A percentile compares a stretch with the other conserved stretches of the same genome.
Evolutionary conservation across 2,329 filamentous ascomycete species (phyloP).

Genomic region (Aspergillus candidus): DNA sequence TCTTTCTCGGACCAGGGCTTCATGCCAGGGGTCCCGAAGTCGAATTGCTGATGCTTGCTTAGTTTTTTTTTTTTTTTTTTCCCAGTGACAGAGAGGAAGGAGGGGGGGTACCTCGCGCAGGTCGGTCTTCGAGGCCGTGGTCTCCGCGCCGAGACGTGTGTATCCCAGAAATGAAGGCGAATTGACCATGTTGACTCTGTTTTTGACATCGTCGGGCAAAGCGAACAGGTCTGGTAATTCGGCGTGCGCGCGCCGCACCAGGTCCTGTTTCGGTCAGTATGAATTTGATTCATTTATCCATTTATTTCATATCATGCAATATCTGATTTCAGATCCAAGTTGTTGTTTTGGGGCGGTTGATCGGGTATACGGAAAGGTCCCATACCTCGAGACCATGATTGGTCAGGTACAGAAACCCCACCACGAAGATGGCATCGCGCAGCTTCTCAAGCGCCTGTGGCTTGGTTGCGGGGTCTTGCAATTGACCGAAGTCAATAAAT

Average conservation of each 20-base stretch:
- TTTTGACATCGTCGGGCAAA: constrained; percentile 21
- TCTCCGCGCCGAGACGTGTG: constrained; percentile 31
- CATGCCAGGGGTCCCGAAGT: constrained; percentile 29
- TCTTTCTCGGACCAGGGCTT: constrained; percentile 25
- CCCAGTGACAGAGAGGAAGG: background rate
- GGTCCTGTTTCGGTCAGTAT: constrained; percentile 8
- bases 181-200: constrained; percentile 28
- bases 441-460: constrained; percentile 19
- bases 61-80: background rate
- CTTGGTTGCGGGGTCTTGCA: constrained; percentile 21
- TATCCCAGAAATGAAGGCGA: constrained; percentile 30
- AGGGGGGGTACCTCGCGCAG: constrained; percentile 22
- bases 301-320: no score
- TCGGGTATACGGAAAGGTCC: background rate
- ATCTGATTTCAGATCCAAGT: no score
- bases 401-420: constrained; percentile 31
- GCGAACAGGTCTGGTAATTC: constrained; percentile 21
- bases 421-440: constrained; percentile 29
- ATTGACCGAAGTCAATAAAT: constrained; percentile 23
- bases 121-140: constrained; percentile 26
- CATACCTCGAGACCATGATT: constrained; percentile 31
- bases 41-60: constrained; percentile 39
- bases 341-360: no score
- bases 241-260: constrained; percentile 18
- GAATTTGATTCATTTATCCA: no score